phyloP scores from a whole-genome alignment of 106 monocot species.

The Allium fistulosum region DNA sequence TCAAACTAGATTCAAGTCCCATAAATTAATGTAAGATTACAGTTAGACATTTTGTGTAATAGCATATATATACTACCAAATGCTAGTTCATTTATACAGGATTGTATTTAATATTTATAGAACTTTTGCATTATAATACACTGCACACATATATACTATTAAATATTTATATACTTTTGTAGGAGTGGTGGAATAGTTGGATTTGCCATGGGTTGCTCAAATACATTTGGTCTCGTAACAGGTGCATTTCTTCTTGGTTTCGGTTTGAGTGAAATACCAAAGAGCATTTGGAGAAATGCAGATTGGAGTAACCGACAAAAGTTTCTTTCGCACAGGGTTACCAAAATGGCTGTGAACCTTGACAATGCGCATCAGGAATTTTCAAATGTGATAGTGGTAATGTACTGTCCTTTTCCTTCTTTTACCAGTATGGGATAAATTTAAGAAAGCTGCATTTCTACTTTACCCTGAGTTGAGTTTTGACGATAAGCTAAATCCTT shows the following conservation, averaged over 20 bases:
- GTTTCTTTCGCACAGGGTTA: conserved; percentile 83
- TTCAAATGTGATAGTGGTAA: conserved; percentile 92
- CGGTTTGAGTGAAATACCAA: conserved; percentile 93
- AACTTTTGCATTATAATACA: too few relatives aligned
- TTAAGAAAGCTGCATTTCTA: too few relatives aligned
- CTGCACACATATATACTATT: neutral
- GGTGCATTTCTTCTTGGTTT: conserved; percentile 98
- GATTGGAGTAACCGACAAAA: conserved; percentile 86
- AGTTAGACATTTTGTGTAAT: too few relatives aligned
- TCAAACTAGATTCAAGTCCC: too few relatives aligned
- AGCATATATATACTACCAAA: too few relatives aligned
- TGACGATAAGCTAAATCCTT: too few relatives aligned
- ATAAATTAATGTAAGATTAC: too few relatives aligned
- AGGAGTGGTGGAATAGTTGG: conserved; percentile 66
- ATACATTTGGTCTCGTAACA: conserved; percentile 92
- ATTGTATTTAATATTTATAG: too few relatives aligned
- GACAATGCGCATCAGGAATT: conserved; percentile 88
- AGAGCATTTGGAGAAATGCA: conserved; percentile 84
- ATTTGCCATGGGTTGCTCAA: conserved; percentile 88
- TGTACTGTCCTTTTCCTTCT: neutral
- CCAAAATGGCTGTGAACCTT: conserved; percentile 86
- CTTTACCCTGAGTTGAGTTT: too few relatives aligned
- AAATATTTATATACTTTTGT: conserved; percentile 10
- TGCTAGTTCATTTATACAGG: too few relatives aligned
- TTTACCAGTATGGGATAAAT: too few relatives aligned